Base-by-base conservation (phyloP, 768 basidiomycete species). In the Suillus bovinus region DNA sequence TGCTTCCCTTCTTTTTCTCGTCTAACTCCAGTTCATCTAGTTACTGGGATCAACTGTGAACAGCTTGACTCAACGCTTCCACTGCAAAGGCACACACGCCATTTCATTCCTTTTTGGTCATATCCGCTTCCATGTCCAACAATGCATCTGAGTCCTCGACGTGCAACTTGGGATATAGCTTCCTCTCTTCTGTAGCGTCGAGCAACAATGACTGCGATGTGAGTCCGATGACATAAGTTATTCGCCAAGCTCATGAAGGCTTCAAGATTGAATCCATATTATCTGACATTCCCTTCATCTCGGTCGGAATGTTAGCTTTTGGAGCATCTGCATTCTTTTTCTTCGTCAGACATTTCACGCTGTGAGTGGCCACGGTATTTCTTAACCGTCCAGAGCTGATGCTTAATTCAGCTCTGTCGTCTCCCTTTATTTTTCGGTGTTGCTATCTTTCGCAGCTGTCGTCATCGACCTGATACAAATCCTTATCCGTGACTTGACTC, bases 221-320 rank as follows among this genome's bases (percentile, higher is more conserved):
- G 52, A 60, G 83, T 77, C 7, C 27, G 67, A 34, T 56, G 46
- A 10, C 22, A 27, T 39, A 56, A 0, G 1, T 29, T 27, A 56
- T 39, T 56, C 5, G 1, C 46, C n/a, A 16, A 36, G n/a, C n/a
- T 59, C 16, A 54, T 22, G 38, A 52, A 2, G 38, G 38, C 39
- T 34, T 66, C 22, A 58, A 89, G 87, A 74, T 88, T 46, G 82
- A 84, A 62, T 74, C 78, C 65, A 70, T 90, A 46, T 77, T 91
- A 50, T 76, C 83, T 20, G 87, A 88, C 64, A 84, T 91, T 59
- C 90, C 90, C 24, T 78, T 89, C 64, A 83, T 89, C 68, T 83
- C 81, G 65, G 81, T 86, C 46, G 90, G 89, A 38, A 76, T 89
- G n/a, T 74, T 89, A 70, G 81, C 81, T 27, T 83, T 90, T 59